phyloP scores from a whole-genome alignment of 106 monocot genomes.

The Platanthera guangdongensis region DNA sequence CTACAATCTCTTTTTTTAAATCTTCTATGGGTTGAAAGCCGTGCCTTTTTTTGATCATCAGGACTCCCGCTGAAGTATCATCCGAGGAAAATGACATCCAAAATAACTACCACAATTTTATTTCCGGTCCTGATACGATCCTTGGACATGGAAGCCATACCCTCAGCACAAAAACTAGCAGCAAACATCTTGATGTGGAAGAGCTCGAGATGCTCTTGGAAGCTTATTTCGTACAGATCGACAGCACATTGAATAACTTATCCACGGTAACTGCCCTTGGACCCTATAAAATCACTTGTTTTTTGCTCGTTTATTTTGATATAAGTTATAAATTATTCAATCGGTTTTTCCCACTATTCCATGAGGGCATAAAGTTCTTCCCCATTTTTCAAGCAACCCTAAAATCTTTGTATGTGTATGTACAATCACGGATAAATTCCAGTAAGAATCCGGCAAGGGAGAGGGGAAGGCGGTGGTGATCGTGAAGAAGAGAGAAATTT shows the following conservation, averaged over 20 bases:
- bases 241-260: conserved; percentile 59
- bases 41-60: conserved; percentile 4
- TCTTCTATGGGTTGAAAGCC: neutral
- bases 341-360: too few relatives aligned
- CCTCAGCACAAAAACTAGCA: conserved; percentile 27
- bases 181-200: conserved; percentile 29
- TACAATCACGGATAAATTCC: too few relatives aligned
- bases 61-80: conserved; percentile 11
- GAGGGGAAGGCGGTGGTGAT: too few relatives aligned
- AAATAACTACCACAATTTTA: conserved; percentile 5
- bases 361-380: too few relatives aligned
- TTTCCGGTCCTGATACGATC: neutral
- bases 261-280: conserved; percentile 31
- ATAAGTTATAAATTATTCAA: too few relatives aligned
- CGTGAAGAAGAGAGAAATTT: too few relatives aligned
- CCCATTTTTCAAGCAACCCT: too few relatives aligned
- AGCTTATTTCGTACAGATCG: conserved; percentile 71
- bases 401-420: too few relatives aligned
- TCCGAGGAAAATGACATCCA: conserved; percentile 16
- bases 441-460: too few relatives aligned
- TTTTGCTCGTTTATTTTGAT: too few relatives aligned
- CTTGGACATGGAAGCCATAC: conserved; percentile 17
- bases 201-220: conserved; percentile 82
- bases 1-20: neutral
- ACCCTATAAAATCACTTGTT: neutral